These are phyloP conservation scores for Podospora australis DNA, from an alignment of 495 filamentous ascomycete genomes.

Conservation along the genomic window DNA sequence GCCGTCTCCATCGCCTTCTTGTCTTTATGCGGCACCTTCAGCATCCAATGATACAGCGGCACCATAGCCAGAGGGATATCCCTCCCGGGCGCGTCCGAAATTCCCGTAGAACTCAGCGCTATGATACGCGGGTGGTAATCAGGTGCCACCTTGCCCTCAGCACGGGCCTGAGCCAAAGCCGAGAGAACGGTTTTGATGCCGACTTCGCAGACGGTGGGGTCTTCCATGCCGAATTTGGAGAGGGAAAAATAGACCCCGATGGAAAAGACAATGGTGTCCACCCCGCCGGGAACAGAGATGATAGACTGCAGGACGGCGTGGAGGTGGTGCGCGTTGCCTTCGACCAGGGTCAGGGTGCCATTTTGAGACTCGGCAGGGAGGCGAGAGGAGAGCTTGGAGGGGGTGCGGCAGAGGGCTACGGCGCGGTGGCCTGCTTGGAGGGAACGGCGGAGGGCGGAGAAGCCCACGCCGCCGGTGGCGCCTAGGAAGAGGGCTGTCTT, in stretches of 20 bases:
- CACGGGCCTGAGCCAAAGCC: constrained; percentile 29
- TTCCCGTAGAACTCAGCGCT: constrained; percentile 49
- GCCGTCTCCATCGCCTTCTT: constrained; percentile 54
- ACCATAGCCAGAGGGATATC: constrained; percentile 47
- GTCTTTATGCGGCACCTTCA: constrained; percentile 49
- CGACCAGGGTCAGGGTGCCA: constrained; percentile 39
- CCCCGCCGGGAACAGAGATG: constrained; percentile 19
- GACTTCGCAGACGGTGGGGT: constrained; percentile 53
- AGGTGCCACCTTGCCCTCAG: neutral
- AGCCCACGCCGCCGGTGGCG: constrained; percentile 47
- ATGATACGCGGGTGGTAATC: constrained; percentile 39
- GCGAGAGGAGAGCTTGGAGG: constrained; percentile 50
- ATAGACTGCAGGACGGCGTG: constrained; percentile 33
- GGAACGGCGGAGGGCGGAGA: constrained; percentile 40
- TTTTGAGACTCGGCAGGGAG: constrained; percentile 21
- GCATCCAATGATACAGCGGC: constrained; percentile 45
- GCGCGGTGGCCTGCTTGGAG: constrained; percentile 47
- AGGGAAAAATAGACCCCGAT: constrained; percentile 35
- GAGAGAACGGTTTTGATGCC: constrained; percentile 41
- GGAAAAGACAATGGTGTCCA: constrained; percentile 40
- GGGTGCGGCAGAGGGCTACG: constrained; percentile 53
- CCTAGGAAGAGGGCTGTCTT: constrained; percentile 51
- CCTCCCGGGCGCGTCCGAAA: constrained; percentile 36
- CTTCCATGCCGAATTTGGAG: constrained; percentile 29
- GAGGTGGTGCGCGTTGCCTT: constrained; percentile 48